Conservation (phyloP, 768 basidiomycete genomes). For the Psilocybe tampanensis region DNA sequence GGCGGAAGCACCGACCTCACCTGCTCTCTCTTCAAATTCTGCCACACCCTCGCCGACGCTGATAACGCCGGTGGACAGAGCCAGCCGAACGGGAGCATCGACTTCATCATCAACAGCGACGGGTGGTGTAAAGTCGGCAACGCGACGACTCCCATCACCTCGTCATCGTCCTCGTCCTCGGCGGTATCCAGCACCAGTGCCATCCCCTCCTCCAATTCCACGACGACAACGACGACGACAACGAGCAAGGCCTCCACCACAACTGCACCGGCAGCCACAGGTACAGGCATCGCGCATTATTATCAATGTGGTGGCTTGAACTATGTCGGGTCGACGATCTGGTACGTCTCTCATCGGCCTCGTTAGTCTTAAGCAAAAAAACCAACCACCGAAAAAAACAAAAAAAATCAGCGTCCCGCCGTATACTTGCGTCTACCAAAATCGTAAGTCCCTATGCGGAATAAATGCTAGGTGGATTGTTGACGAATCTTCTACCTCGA, state of each 20-base stretch:
- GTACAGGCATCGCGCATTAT: conserved; percentile 10
- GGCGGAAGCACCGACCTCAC: conserved; percentile 37
- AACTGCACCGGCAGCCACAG: background rate
- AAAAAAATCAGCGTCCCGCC: conserved; percentile 1
- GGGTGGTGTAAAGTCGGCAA: conserved; percentile 32
- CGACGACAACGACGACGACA: background rate
- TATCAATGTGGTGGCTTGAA: conserved; percentile 14
- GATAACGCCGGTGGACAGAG: conserved; percentile 36
- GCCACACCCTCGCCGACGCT: conserved; percentile 28
- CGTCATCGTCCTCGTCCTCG: background rate
- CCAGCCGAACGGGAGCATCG: conserved; percentile 34
- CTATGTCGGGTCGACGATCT: conserved; percentile 7
- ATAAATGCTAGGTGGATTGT: no score
- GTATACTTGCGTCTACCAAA: conserved; percentile 9
- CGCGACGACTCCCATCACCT: background rate
- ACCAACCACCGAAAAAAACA: no score
- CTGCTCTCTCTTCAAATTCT: conserved; percentile 33
- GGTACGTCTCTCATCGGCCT: background rate
- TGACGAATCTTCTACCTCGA: background rate
- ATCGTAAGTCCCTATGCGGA: conserved; percentile 5
- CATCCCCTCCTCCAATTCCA: background rate
- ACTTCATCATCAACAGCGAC: conserved; percentile 33
- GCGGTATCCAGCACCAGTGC: background rate
- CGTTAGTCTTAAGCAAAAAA: no score
- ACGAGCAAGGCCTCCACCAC: conserved; percentile 1